Evolutionary conservation across 768 basidiomycete genomes (phyloP), one percentile per base, ranked within the genome.

Genomic region (Thelephora ganbajun): DNA sequence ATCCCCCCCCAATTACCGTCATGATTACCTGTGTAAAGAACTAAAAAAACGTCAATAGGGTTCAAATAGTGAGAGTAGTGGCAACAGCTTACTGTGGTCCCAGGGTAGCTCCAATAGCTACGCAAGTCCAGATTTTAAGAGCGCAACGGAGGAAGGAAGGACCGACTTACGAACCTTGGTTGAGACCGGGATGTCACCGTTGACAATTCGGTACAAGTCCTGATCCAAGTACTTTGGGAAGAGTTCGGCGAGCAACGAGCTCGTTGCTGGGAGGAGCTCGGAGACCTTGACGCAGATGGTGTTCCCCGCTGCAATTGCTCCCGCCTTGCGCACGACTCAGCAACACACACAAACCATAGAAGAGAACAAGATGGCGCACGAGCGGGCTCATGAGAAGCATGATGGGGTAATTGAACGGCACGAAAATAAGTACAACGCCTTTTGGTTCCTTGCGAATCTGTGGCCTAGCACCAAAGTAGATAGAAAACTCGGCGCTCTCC

Each of bases 301-400:
- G 54, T 80, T 80, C 5, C 90, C 90, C 2, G 87, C 84, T 0
- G 87, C 80, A 35, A 93, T 73, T 1, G 89, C 89, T 6, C 80
- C 80, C 4, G 53, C 50, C 60, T 61, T 7, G n/a, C 5, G 9
- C 16, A 41, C 7, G 11, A 41, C 7, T 26, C 30, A 13, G 19
- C 13, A 18, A 19, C 19, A 26, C 34, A 20, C 33, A 9, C 5
- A 30, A 9, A 9, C 26, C 7, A 30, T 19, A 35, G 41, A 20
- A 22, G 12, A 42, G 26, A 30, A 23, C 18, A 20, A 18, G 14
- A 1, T 12, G 26, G 59, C 73, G 18, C 49, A 82, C 81, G 53
- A 89, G 51, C 11, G 82, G 81, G 0, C 68, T 64, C 6, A 83
- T 33, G 0, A 71, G 59, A 46, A 83, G 61, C 68, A 70, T 79